Base-by-base conservation (phyloP, 1,139 yeast species). In the Nakaseomyces nivariensis region DNA sequence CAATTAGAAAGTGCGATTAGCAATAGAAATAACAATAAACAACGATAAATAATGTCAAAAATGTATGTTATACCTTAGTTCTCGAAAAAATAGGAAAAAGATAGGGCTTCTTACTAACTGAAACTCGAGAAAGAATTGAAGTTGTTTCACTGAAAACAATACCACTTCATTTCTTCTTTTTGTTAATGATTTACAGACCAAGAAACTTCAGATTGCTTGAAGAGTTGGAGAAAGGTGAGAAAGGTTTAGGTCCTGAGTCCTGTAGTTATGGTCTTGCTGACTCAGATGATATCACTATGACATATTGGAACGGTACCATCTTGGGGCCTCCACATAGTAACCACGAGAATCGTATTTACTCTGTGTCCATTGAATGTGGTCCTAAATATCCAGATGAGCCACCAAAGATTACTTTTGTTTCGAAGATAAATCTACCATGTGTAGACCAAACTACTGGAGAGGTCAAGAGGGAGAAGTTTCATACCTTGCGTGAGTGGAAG, bases 171-270 rank as follows among this genome's bases (percentile, higher is more conserved):
- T 29, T 6, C 9, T 6, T 29, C 9, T 29, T 29, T 29, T 29
- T 29, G 31, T 7, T 29, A 9, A 29, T 29, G 9, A 29, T 9
- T 29, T 7, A 29, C 6, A 86, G 95, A 45, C 97, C 97, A 57
- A 81, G 97, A 69, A 89, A 89, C 67, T 92, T 92, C 70, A 86
- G 95, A 64, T 77, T 92, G 46, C 76, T 92, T 56, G 98, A 92
- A 72, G 98, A 92, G 70, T 76, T 94, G 57, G 99, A 94, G 68
- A 92, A 90, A 64, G 98, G 98, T 48, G 99, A 94, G 67, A 94
- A 94, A 67, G 98, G 98, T 13, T 75, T 87, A 49, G 97, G 98
- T 31, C 94, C 97, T 36, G 97, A 94, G 67, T 85, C 96, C 26
- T 90, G 96, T 67, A 90, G 97, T 24, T 88, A 90, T 61, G 97